Conservation (phyloP, 768 basidiomycete genomes). For the Chalciporus sphaerocephalus region DNA sequence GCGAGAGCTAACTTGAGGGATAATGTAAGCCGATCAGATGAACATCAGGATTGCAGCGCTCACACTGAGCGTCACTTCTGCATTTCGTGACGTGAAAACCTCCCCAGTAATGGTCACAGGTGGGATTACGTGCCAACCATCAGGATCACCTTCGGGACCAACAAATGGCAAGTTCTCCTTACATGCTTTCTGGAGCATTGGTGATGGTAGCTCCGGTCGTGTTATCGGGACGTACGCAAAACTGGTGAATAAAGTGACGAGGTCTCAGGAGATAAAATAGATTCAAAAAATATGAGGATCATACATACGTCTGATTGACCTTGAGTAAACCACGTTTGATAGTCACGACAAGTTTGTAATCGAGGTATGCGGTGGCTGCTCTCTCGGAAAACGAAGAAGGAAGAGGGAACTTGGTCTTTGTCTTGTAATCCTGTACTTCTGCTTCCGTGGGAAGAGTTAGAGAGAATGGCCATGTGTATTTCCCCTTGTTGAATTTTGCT, state of each 20-base stretch:
- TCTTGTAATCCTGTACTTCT: slow-evolving; percentile 35
- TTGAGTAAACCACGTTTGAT: slow-evolving; percentile 46
- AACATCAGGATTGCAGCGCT: slow-evolving; percentile 7
- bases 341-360: slow-evolving; percentile 50
- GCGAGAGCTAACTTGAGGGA: slow-evolving; percentile 43
- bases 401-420: slow-evolving; percentile 36
- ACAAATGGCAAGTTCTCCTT: slow-evolving; percentile 30
- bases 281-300: background rate
- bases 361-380: slow-evolving; percentile 51
- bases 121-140: slow-evolving; percentile 37
- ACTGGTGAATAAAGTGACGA: slow-evolving; percentile 28
- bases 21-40: background rate
- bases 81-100: slow-evolving; percentile 30
- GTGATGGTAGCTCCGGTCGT: slow-evolving; percentile 34
- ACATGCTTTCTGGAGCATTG: slow-evolving; percentile 35
- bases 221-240: slow-evolving; percentile 33
- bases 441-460: slow-evolving; percentile 45
- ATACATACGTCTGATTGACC: slow-evolving; percentile 45
- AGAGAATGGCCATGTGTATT: slow-evolving; percentile 45
- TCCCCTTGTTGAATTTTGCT: slow-evolving; percentile 40
- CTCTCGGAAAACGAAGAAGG: slow-evolving; percentile 55
- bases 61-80: slow-evolving; percentile 32
- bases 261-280: background rate
- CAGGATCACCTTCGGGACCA: slow-evolving; percentile 37
- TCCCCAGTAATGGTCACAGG: slow-evolving; percentile 33